Conservation (phyloP, 2,329 filamentous ascomycete genomes). For the Endocalyx cinctus region DNA sequence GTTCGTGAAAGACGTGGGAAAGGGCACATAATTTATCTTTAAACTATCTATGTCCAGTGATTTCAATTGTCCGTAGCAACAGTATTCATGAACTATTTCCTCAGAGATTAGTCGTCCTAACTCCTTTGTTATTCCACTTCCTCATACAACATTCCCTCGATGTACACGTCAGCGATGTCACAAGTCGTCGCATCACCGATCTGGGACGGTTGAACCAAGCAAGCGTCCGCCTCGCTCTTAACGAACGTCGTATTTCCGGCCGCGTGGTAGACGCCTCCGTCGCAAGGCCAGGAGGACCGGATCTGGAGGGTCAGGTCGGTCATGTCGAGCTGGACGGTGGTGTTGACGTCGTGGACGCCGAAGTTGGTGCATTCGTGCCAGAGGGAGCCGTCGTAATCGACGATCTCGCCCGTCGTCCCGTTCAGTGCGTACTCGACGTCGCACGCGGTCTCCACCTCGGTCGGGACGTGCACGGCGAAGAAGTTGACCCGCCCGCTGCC, state of each 20-base stretch:
- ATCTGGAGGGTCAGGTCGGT: neutral
- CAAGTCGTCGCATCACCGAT: constrained; percentile 1
- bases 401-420: neutral
- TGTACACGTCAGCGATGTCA: neutral
- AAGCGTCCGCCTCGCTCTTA: neutral
- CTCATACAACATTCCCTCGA: constrained; percentile 4
- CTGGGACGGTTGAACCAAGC: constrained; percentile 1
- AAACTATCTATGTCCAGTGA: too few relatives aligned
- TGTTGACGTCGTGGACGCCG: neutral
- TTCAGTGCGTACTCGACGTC: constrained; percentile 3
- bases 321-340: constrained; percentile 4
- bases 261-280: neutral
- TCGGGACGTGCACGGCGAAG: constrained; percentile 3
- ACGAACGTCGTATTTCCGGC: constrained; percentile 1
- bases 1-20: too few relatives aligned
- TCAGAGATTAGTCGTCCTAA: too few relatives aligned
- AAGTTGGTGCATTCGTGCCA: constrained; percentile 4
- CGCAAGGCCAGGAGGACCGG: constrained; percentile 1
- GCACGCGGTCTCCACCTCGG: constrained; percentile 2
- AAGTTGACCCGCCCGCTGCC: constrained; percentile 2
- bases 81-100: too few relatives aligned
- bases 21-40: too few relatives aligned
- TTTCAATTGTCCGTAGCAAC: too few relatives aligned
- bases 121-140: too few relatives aligned
- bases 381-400: constrained; percentile 2